These are phyloP conservation scores for Conidiobolus incongruus DNA, from an alignment of 371 early-diverging fungal genomes.

Conservation along the genomic window DNA sequence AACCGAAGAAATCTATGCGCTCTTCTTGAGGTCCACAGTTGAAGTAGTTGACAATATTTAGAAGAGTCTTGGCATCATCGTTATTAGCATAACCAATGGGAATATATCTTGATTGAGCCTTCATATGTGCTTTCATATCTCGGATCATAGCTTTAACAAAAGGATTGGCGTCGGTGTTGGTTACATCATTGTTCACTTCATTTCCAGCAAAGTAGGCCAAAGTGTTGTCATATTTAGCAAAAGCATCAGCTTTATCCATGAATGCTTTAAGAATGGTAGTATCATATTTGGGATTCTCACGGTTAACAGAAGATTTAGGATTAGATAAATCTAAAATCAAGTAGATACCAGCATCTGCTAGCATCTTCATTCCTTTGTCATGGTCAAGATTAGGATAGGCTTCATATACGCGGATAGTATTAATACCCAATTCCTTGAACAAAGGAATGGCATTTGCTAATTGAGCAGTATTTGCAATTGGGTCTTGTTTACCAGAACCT, in stretches of 20 bases:
- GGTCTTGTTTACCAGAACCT: too few relatives aligned
- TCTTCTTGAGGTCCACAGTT: slow-evolving; percentile 38
- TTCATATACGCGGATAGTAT: too few relatives aligned
- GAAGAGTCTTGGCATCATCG: slow-evolving; percentile 43
- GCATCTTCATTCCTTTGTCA: too few relatives aligned
- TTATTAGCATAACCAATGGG: slow-evolving; percentile 68
- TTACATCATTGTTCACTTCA: slow-evolving; percentile 47
- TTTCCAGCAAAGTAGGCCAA: slow-evolving; percentile 58
- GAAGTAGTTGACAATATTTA: slow-evolving; percentile 40
- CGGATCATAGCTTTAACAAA: too few relatives aligned
- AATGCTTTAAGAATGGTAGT: slow-evolving; percentile 24
- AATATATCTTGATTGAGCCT: slow-evolving; percentile 44
- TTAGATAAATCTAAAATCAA: slow-evolving; percentile 41
- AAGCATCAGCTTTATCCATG: too few relatives aligned
- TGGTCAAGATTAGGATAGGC: too few relatives aligned
- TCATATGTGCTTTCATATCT: too few relatives aligned
- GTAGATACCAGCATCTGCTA: too few relatives aligned
- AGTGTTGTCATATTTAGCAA: slow-evolving; percentile 32
- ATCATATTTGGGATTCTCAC: slow-evolving; percentile 36
- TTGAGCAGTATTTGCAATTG: too few relatives aligned
- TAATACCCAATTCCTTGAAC: too few relatives aligned
- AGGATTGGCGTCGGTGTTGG: too few relatives aligned
- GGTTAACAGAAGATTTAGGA: slow-evolving; percentile 33
- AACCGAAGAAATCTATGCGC: slow-evolving; percentile 48
- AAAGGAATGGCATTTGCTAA: too few relatives aligned